A percentile compares a stretch with the other conserved stretches of the same genome.
Conservation (phyloP, 2,329 filamentous ascomycete genomes). For the Alternaria sp. region DNA sequence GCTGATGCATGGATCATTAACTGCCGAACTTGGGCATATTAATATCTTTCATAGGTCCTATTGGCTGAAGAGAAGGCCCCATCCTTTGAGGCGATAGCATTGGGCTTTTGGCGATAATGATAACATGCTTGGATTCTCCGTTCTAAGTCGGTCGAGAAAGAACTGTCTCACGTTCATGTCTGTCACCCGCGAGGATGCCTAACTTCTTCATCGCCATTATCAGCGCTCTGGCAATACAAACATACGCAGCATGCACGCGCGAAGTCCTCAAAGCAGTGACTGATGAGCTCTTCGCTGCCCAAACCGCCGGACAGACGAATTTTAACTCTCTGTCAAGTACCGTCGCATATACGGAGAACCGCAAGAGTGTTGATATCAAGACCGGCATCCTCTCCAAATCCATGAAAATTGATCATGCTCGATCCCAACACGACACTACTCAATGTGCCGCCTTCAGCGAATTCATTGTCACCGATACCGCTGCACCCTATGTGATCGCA, state of each 20-base stretch:
- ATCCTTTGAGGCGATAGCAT: neutral
- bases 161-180: too few relatives aligned
- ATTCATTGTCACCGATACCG: slow-evolving; percentile 35
- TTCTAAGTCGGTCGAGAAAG: neutral
- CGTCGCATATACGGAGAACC: slow-evolving; percentile 38
- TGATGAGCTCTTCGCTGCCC: slow-evolving; percentile 27
- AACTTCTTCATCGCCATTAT: neutral
- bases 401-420: slow-evolving; percentile 35
- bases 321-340: slow-evolving; percentile 28
- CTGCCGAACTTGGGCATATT: slow-evolving; percentile 11
- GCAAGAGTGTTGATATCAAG: slow-evolving; percentile 29
- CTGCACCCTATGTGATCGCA: slow-evolving; percentile 41
- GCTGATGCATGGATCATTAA: neutral
- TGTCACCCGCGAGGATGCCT: slow-evolving; percentile 6
- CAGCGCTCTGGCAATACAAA: slow-evolving; percentile 14
- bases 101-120: neutral
- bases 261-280: slow-evolving; percentile 31
- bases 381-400: slow-evolving; percentile 33
- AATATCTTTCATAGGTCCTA: neutral
- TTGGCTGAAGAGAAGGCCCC: neutral
- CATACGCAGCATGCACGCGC: slow-evolving; percentile 32
- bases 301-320: slow-evolving; percentile 30
- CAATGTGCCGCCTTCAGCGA: slow-evolving; percentile 43
- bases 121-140: neutral
- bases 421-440: slow-evolving; percentile 35